Base-by-base conservation (phyloP, 2,329 filamentous ascomycete genomes). In the Cercospora nicotianae region DNA sequence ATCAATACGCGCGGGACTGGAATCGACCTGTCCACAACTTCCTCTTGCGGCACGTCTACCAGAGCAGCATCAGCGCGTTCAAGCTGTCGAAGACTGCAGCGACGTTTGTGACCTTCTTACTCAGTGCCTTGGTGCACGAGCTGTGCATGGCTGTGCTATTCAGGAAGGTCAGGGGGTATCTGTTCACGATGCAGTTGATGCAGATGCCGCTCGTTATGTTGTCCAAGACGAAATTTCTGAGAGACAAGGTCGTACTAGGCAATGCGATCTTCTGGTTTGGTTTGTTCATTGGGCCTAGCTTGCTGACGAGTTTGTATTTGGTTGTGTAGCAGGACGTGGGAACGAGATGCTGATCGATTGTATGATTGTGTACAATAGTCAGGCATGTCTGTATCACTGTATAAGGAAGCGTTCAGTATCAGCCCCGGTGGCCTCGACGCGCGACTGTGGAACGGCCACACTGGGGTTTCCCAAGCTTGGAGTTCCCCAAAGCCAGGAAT, bases 1-100 rank as follows among this genome's bases (percentile, higher is more conserved):
- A 93, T 74, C 89, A 93, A 75, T 94, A 91, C 74, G 91, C 91
- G 3, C 84, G 91, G 45, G 90, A 93, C 76, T 94, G 91, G 91
- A 94, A 94, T 76, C 81, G 87, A n/a, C 91, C 91, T 0, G 91
- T 94, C 3, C 91, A 93, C 76, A 89, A 90, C 73, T 94, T 94
- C 78, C 81, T 94, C 30, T 83, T 93, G 2, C 85, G 91, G 13
- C 91, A 94, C 74, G 91, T 94, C 67, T 94, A 94, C 76, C 90
- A 94, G 79, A 88, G 86, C 57, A 90, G 88, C 57, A 93, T 94
- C 74, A 91, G 89, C 1, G 87, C 89, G 9, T 86, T 93, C 78
- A 88, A 88, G 68, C 83, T 93, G 62, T 87, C 88, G 73, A 90
- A 89, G 75, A 85, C 87, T 71, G 87, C 87, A 4, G 91, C 91